These are phyloP conservation scores for Trapa incisa DNA, from an alignment of 345 rosid species.

Conservation along the genomic window DNA sequence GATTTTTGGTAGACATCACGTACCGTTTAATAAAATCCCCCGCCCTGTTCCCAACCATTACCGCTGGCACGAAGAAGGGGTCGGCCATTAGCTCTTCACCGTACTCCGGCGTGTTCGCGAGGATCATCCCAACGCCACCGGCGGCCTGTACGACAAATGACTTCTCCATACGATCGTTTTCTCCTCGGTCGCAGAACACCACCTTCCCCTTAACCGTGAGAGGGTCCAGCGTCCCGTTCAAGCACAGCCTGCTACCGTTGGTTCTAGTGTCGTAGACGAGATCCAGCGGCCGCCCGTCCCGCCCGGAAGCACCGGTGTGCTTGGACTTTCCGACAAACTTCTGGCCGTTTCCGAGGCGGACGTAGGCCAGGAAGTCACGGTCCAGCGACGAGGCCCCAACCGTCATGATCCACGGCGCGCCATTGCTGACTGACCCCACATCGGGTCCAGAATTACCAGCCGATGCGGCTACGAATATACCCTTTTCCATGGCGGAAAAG, in stretches of 20 bases:
- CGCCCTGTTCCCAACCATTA: slow-evolving; percentile 47
- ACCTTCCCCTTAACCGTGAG: slow-evolving; percentile 51
- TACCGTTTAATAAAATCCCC: slow-evolving; percentile 50
- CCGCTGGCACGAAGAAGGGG: slow-evolving; percentile 57
- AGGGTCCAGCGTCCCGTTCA: slow-evolving; percentile 61
- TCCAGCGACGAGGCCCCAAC: slow-evolving; percentile 90
- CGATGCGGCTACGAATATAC: slow-evolving; percentile 62
- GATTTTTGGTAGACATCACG: slow-evolving; percentile 23
- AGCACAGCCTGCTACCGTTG: slow-evolving; percentile 35
- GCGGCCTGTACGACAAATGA: slow-evolving; percentile 64
- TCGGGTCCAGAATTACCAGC: slow-evolving; percentile 79
- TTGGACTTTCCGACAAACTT: slow-evolving; percentile 48
- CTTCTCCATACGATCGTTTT: slow-evolving; percentile 57
- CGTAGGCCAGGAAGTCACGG: slow-evolving; percentile 64
- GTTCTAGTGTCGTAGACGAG: slow-evolving; percentile 40
- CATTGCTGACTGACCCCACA: slow-evolving; percentile 43
- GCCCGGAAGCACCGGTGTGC: slow-evolving; percentile 39
- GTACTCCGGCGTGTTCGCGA: slow-evolving; percentile 41
- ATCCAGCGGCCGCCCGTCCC: slow-evolving; percentile 30
- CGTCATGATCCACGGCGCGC: slow-evolving; percentile 89
- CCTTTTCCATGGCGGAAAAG: slow-evolving; percentile 65
- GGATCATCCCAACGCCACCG: slow-evolving; percentile 82
- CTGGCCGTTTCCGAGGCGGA: slow-evolving; percentile 34
- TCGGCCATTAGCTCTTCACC: slow-evolving; percentile 67
- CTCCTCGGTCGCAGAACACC: slow-evolving; percentile 76